Evolutionary conservation across 2,329 filamentous ascomycete species (phyloP).

Genomic region (Colletotrichum truncatum): DNA sequence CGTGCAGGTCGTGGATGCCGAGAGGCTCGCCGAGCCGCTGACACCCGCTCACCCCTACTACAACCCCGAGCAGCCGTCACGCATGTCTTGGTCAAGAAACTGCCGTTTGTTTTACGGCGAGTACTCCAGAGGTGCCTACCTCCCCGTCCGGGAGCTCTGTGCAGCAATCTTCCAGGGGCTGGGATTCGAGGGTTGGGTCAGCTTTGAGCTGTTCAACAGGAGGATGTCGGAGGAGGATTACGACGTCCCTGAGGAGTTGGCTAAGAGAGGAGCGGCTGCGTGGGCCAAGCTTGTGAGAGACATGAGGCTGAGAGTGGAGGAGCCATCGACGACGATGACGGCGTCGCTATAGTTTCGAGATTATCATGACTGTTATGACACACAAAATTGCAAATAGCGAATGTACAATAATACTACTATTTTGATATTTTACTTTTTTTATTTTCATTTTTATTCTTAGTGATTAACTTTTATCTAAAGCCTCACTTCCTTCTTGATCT

Average conservation of each 20-base stretch:
- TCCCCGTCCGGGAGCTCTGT: slow-evolving; percentile 71
- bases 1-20: slow-evolving; percentile 80
- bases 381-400: slow-evolving; percentile 1
- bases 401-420: slow-evolving; percentile 18
- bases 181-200: slow-evolving; percentile 75
- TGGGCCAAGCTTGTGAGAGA: slow-evolving; percentile 54
- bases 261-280: slow-evolving; percentile 61
- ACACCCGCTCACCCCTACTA: slow-evolving; percentile 52
- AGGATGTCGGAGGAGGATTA: slow-evolving; percentile 61
- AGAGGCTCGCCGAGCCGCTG: slow-evolving; percentile 67
- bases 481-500: slow-evolving; percentile 42
- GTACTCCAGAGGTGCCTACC: slow-evolving; percentile 68
- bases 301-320: slow-evolving; percentile 40
- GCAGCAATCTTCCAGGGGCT: slow-evolving; percentile 69
- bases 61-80: slow-evolving; percentile 43
- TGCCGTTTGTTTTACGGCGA: slow-evolving; percentile 69
- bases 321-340: slow-evolving; percentile 38
- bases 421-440: not conserved
- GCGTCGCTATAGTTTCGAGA: slow-evolving; percentile 41
- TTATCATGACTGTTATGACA: not conserved
- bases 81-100: slow-evolving; percentile 85
- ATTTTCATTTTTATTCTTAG: not conserved
- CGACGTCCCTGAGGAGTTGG: slow-evolving; percentile 67
- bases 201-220: slow-evolving; percentile 75
- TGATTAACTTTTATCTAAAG: not conserved